These are phyloP conservation scores for Lepidium sativum DNA, from an alignment of 345 rosid species.

Conservation along the genomic window DNA sequence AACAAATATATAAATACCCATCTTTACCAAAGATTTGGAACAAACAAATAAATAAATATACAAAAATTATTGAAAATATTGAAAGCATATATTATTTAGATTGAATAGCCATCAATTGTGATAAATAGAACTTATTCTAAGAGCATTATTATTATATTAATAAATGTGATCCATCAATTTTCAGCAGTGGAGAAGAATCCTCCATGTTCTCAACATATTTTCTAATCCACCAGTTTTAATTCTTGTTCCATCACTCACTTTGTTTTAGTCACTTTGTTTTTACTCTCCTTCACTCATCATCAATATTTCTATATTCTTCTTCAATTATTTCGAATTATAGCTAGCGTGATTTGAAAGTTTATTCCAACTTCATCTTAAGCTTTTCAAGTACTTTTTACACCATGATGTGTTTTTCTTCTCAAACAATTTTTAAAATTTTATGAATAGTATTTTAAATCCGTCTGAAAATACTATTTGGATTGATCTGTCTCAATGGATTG, in stretches of 20 bases:
- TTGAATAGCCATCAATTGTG: conserved; percentile 6
- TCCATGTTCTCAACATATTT: conserved; percentile 16
- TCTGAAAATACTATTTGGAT: too few relatives aligned
- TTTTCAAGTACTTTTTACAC: not conserved
- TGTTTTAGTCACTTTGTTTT: conserved; percentile 3
- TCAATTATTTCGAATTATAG: not conserved
- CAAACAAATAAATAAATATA: not conserved
- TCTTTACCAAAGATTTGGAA: conserved; percentile 15
- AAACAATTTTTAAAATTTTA: not conserved
- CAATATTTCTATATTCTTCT: conserved; percentile 8
- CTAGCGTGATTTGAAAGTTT: conserved; percentile 2
- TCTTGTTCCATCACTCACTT: conserved; percentile 17
- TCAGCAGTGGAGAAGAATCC: conserved; percentile 13
- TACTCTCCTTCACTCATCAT: conserved; percentile 8
- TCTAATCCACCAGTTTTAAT: conserved; percentile 20
- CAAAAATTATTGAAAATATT: not conserved
- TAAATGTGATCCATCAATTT: conserved; percentile 16
- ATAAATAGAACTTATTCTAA: conserved; percentile 28
- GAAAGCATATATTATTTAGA: conserved; percentile 17
- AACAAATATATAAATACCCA: not conserved
- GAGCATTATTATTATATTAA: conserved; percentile 8
- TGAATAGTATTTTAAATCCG: too few relatives aligned
- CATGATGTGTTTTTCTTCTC: not conserved
- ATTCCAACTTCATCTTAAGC: not conserved
- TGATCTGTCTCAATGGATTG: too few relatives aligned